Conservation (phyloP, 179 eudicot species). For the Beta lomatogona region DNA sequence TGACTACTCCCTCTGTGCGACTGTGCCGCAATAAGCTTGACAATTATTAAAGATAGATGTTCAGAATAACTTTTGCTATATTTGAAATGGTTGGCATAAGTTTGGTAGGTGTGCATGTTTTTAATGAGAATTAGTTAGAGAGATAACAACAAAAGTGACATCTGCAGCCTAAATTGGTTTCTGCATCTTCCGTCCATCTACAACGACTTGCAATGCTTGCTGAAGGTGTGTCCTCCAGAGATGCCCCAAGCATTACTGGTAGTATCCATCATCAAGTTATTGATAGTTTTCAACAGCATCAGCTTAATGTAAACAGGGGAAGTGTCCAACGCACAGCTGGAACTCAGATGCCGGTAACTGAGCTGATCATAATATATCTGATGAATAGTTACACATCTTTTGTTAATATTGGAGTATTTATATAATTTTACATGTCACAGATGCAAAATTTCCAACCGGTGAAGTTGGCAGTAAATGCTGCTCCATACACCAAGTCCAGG, state of each 20-base stretch:
- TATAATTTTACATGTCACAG: conserved; percentile 19
- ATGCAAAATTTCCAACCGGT: conserved; percentile 25
- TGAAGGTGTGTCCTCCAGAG: conserved; percentile 22
- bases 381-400: too few relatives aligned
- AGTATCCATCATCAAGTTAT: conserved; percentile 8
- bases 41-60: too few relatives aligned
- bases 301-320: background rate
- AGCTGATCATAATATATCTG: background rate
- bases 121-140: background rate
- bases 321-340: conserved; percentile 11
- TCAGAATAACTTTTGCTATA: too few relatives aligned
- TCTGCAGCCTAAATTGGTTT: conserved; percentile 26
- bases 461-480: conserved; percentile 4
- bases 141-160: too few relatives aligned
- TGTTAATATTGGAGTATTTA: background rate
- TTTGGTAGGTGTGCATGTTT: background rate
- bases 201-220: conserved; percentile 26
- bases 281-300: conserved; percentile 12
- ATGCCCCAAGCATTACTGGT: conserved; percentile 12
- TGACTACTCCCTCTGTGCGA: too few relatives aligned
- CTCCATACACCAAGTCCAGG: conserved; percentile 33
- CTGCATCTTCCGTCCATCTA: conserved; percentile 24
- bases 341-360: conserved; percentile 31
- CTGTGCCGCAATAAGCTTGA: too few relatives aligned
- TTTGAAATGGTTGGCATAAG: background rate